Percentiles rank a stretch among this genome's conserved stretches.
phyloP scores from a whole-genome alignment of 2,329 filamentous ascomycete species.

The Fusarium buxicola region DNA sequence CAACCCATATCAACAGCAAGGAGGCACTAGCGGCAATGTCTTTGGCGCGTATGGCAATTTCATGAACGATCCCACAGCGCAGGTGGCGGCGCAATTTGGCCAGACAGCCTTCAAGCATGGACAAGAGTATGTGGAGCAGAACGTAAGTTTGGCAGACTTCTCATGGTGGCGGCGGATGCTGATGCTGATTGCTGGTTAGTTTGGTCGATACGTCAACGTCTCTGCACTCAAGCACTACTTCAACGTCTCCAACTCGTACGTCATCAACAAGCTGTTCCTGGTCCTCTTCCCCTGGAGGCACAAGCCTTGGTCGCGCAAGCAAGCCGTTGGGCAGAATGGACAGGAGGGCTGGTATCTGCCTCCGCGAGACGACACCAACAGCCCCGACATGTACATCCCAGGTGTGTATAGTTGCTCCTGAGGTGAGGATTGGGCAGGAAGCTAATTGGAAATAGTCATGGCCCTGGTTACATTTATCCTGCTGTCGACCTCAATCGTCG shows the following conservation, averaged over 20 bases:
- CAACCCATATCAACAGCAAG: conserved; percentile 79
- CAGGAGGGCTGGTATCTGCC: conserved; percentile 85
- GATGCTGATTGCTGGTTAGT: conserved; percentile 50
- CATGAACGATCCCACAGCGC: conserved; percentile 94
- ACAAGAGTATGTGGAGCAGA: conserved; percentile 95
- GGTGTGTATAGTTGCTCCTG: conserved; percentile 50
- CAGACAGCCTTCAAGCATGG: conserved; percentile 92
- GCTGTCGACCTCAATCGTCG: conserved; percentile 89
- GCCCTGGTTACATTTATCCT: conserved; percentile 97
- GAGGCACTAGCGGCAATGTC: conserved; percentile 62
- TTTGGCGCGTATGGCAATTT: conserved; percentile 88
- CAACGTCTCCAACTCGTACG: conserved; percentile 98
- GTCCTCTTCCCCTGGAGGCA: conserved; percentile 98
- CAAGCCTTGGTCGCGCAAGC: conserved; percentile 95
- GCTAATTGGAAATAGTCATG: conserved; percentile 72
- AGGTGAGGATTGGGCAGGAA: not conserved
- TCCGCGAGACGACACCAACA: conserved; percentile 95
- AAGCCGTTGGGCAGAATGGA: conserved; percentile 76
- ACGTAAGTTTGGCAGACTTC: conserved; percentile 68
- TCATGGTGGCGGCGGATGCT: not conserved
- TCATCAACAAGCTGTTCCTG: conserved; percentile 90
- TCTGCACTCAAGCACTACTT: conserved; percentile 98
- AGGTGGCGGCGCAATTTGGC: conserved; percentile 94
- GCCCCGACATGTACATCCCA: conserved; percentile 99
- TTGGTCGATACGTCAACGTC: conserved; percentile 85